Percentiles rank a stretch among this genome's conserved stretches.
These are phyloP conservation scores for Pogostemon cablin DNA, from an alignment of 257 asterid species.

Conservation along the genomic window DNA sequence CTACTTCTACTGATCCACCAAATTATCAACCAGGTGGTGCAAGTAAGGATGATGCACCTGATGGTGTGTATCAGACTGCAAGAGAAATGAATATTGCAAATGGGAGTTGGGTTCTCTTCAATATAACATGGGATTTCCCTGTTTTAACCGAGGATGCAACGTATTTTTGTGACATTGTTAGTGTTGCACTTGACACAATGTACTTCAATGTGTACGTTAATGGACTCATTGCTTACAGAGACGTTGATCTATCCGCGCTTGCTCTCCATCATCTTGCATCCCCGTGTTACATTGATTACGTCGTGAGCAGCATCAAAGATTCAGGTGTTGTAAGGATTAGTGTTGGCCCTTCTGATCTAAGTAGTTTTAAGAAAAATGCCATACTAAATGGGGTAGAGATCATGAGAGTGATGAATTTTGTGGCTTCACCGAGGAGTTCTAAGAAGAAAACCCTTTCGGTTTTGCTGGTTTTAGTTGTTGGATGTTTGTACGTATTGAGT, in stretches of 20 bases:
- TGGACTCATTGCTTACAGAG: slow-evolving; percentile 50
- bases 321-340: slow-evolving; percentile 48
- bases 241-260: slow-evolving; percentile 53
- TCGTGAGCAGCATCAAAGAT: slow-evolving; percentile 33
- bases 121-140: slow-evolving; percentile 68
- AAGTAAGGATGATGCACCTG: slow-evolving; percentile 58
- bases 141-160: slow-evolving; percentile 35
- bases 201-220: slow-evolving; percentile 58
- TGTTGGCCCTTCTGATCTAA: slow-evolving; percentile 63
- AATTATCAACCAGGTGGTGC: slow-evolving; percentile 64
- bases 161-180: slow-evolving; percentile 62
- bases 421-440: slow-evolving; percentile 2
- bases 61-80: slow-evolving; percentile 65
- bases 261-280: slow-evolving; percentile 54
- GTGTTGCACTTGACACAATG: slow-evolving; percentile 46
- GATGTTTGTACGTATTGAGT: slow-evolving; percentile 38
- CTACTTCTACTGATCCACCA: slow-evolving; percentile 43
- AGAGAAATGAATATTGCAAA: slow-evolving; percentile 58
- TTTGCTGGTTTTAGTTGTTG: slow-evolving; percentile 45
- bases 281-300: slow-evolving; percentile 61
- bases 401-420: slow-evolving; percentile 54
- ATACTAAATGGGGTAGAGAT: slow-evolving; percentile 77
- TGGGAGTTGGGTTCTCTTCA: slow-evolving; percentile 47
- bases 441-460: slow-evolving; percentile 41
- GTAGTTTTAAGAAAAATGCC: slow-evolving; percentile 58